A percentile compares a stretch with the other conserved stretches of the same genome.
Conservation (phyloP, 2,329 filamentous ascomycete genomes). For the Pseudocercospora musae region DNA sequence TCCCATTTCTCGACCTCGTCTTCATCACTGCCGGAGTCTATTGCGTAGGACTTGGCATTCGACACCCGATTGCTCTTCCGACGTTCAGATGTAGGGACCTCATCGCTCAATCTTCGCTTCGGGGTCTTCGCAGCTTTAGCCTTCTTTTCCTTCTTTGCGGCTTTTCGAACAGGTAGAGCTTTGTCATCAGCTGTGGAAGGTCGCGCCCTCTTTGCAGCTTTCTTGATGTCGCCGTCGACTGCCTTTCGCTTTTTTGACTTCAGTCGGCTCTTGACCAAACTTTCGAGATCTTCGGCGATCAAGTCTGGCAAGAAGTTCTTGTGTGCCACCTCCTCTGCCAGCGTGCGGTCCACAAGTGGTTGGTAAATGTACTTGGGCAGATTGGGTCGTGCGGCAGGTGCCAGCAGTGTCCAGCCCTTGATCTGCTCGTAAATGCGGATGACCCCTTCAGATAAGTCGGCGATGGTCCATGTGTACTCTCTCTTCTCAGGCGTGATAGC, state of each 20-base stretch:
- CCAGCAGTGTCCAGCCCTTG: conserved; percentile 80
- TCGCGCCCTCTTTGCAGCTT: conserved; percentile 31
- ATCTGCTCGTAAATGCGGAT: conserved; percentile 83
- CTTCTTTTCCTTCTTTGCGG: conserved; percentile 36
- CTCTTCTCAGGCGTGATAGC: conserved; percentile 65
- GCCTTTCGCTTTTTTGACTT: conserved; percentile 55
- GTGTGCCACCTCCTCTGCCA: conserved; percentile 80
- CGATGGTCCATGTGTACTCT: conserved; percentile 78
- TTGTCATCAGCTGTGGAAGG: conserved; percentile 28
- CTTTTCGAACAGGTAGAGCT: conserved; percentile 34
- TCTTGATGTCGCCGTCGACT: conserved; percentile 21
- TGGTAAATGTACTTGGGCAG: conserved; percentile 77
- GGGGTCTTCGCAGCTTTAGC: conserved; percentile 33
- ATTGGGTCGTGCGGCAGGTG: conserved; percentile 75
- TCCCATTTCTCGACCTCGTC: conserved; percentile 34
- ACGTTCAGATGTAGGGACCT: conserved; percentile 40
- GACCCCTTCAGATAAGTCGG: conserved; percentile 78
- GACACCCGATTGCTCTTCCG: conserved; percentile 43
- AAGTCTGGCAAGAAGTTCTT: conserved; percentile 80
- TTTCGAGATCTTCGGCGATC: conserved; percentile 70
- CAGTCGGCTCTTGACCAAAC: conserved; percentile 64
- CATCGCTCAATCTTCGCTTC: conserved; percentile 39
- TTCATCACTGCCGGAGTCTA: conserved; percentile 41
- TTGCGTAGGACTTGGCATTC: conserved; percentile 44
- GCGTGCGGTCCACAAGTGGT: conserved; percentile 69